Evolutionary conservation across 257 asterid genomes (phyloP).

Genomic region (Solanum ossicruentum): DNA sequence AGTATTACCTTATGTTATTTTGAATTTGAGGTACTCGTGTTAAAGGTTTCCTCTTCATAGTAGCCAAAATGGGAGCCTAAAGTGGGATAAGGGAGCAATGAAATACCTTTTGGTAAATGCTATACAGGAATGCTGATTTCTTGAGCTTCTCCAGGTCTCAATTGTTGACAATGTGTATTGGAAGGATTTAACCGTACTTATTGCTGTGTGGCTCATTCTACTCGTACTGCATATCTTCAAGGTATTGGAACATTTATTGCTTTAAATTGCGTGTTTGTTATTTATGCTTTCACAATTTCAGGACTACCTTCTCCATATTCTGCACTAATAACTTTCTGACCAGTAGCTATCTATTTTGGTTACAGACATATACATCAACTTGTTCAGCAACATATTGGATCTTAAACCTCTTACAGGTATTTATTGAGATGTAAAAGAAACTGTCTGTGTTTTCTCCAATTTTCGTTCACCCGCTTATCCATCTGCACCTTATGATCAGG

Average conservation of each 20-base stretch:
- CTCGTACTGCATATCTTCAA: conserved; percentile 32
- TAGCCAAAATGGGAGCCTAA: background rate
- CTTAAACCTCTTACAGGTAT: conserved; percentile 41
- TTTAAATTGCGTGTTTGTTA: background rate
- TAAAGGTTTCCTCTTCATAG: background rate
- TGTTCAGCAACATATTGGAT: conserved; percentile 42
- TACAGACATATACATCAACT: conserved; percentile 28
- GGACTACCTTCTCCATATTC: background rate
- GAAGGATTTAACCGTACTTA: conserved; percentile 34
- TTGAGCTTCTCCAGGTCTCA: conserved; percentile 16
- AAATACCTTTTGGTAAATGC: background rate
- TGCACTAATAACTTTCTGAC: background rate
- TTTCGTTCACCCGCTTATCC: background rate
- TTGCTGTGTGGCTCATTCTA: conserved; percentile 36
- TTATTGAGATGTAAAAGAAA: background rate
- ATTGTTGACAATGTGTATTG: conserved; percentile 30
- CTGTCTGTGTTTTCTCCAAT: background rate
- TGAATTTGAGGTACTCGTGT: background rate
- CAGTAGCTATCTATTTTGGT: background rate
- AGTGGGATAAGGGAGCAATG: background rate
- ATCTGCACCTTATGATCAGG: background rate
- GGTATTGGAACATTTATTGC: conserved; percentile 6
- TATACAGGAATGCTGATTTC: background rate
- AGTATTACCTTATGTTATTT: background rate
- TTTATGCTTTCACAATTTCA: background rate